Evolutionary conservation across 495 filamentous ascomycete species (phyloP).

Genomic region (Entonaema liquescens): DNA sequence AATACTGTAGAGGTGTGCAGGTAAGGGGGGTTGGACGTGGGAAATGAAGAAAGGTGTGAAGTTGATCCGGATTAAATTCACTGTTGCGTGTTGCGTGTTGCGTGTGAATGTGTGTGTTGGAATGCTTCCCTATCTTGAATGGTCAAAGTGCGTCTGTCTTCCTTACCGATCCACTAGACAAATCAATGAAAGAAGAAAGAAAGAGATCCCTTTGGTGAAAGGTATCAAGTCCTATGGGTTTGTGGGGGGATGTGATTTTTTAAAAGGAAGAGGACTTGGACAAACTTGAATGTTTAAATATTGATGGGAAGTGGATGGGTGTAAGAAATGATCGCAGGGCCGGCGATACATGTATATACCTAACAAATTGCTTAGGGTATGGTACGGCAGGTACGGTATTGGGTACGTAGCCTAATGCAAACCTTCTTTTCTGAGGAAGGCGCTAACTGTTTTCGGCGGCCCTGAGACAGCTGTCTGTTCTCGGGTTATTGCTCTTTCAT

Average conservation of each 20-base stretch:
- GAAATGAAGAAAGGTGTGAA: neutral
- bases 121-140: constrained; percentile 5
- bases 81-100: neutral
- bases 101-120: neutral
- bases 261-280: neutral
- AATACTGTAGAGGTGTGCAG: constrained; percentile 3
- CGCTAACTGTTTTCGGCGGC: constrained; percentile 18
- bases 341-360: neutral
- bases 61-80: neutral
- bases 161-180: constrained; percentile 1
- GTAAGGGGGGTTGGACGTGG: neutral
- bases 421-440: neutral
- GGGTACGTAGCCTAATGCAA: neutral
- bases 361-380: neutral
- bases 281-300: constrained; percentile 3
- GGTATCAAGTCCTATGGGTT: neutral
- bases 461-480: constrained; percentile 17
- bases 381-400: neutral
- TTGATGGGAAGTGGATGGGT: neutral
- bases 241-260: neutral
- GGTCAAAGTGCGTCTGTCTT: neutral
- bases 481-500: constrained; percentile 20
- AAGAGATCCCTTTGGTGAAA: neutral
- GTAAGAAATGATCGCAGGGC: neutral
- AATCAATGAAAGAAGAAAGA: neutral